Percentiles rank a stretch among this genome's conserved stretches.
Evolutionary conservation across 441 rosid genomes (phyloP).

Genomic region (Arabidopsis lyrata): DNA sequence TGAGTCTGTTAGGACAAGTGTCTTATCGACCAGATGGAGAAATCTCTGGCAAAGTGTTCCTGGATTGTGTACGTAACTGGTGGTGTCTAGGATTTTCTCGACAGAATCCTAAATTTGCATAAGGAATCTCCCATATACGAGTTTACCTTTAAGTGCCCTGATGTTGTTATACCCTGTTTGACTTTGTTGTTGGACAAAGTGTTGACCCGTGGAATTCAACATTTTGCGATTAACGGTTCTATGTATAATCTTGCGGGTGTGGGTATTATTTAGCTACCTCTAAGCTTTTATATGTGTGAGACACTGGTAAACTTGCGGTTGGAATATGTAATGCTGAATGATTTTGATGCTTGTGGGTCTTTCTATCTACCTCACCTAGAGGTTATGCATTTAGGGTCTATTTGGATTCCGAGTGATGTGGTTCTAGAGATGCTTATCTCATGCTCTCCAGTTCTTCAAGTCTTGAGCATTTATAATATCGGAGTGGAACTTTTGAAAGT

Average conservation of each 20-base stretch:
- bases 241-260: background rate
- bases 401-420: background rate
- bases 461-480: too few species aligned
- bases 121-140: background rate
- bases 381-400: background rate
- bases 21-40: background rate
- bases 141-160: background rate
- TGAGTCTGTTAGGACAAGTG: background rate
- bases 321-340: background rate
- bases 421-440: constrained; percentile 4
- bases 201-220: background rate
- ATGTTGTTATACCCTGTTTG: background rate
- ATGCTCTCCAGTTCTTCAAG: background rate
- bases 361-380: background rate
- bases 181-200: background rate
- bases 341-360: background rate
- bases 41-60: background rate
- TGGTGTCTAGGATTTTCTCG: background rate
- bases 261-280: background rate
- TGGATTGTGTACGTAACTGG: background rate
- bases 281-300: background rate
- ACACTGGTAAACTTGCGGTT: background rate
- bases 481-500: too few species aligned
- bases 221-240: background rate
- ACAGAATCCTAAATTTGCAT: background rate